Evolutionary conservation across 805 yeast genomes (phyloP).

Genomic region (Barnettozyma vustinii): DNA sequence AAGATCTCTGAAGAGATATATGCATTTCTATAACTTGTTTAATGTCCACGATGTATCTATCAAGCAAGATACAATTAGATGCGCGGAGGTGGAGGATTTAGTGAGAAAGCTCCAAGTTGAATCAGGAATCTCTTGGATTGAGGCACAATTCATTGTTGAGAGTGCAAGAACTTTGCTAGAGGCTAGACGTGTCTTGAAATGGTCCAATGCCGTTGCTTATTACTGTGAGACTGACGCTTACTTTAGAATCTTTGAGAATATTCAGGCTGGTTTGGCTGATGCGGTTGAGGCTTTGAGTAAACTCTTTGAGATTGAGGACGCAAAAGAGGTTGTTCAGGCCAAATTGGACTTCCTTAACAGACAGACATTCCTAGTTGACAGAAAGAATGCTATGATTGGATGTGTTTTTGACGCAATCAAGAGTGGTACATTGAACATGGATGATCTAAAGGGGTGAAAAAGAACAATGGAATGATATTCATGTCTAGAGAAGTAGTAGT

Average conservation of each 20-base stretch:
- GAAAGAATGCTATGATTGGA: constrained; percentile 33
- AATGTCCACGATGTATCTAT: constrained; percentile 73
- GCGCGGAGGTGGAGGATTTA: constrained; percentile 54
- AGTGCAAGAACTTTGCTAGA: constrained; percentile 58
- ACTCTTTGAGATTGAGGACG: constrained; percentile 42
- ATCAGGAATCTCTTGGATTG: constrained; percentile 74
- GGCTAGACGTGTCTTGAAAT: constrained; percentile 75
- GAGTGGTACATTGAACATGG: constrained; percentile 4
- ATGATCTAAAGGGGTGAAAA: not conserved
- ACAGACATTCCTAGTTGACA: constrained; percentile 30
- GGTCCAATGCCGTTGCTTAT: constrained; percentile 84
- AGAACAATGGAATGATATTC: not conserved
- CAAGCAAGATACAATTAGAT: constrained; percentile 60
- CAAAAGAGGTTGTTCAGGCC: constrained; percentile 29
- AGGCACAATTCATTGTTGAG: constrained; percentile 76
- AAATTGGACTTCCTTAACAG: constrained; percentile 34
- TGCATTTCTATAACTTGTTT: constrained; percentile 71
- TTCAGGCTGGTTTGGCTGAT: constrained; percentile 56
- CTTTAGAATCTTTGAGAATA: constrained; percentile 61
- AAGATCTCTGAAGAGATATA: constrained; percentile 53
- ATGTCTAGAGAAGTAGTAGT: not conserved
- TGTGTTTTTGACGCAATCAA: constrained; percentile 23
- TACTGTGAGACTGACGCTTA: constrained; percentile 51
- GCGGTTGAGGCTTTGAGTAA: constrained; percentile 68
- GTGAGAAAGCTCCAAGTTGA: constrained; percentile 62